phyloP scores from a whole-genome alignment of 768 basidiomycete species.

The Leccinum subtestaceum region DNA sequence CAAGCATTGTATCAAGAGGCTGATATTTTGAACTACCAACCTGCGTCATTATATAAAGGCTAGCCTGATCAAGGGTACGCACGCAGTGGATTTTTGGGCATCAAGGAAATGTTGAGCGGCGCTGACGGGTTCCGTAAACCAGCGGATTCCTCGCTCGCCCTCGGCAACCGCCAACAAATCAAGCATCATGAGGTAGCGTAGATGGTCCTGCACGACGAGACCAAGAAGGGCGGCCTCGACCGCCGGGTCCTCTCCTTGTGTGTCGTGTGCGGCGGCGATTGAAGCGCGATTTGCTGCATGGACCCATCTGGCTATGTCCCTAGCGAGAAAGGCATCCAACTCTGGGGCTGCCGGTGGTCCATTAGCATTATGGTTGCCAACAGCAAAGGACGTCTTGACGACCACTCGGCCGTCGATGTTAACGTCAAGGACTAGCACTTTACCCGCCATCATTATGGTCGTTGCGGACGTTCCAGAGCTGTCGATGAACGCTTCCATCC shows the following conservation, averaged over 20 bases:
- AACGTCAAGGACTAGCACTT: conserved; percentile 77
- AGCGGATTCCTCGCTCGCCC: conserved; percentile 62
- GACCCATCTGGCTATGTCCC: conserved; percentile 55
- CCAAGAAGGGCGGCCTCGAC: conserved; percentile 51
- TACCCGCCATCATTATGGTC: conserved; percentile 68
- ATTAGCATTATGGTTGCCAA: conserved; percentile 43
- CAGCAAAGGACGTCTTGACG: conserved; percentile 75
- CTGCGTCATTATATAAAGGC: neutral
- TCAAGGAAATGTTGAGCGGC: conserved; percentile 19
- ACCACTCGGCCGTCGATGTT: conserved; percentile 50
- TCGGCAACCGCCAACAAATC: conserved; percentile 59
- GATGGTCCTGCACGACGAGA: conserved; percentile 47
- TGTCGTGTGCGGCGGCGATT: conserved; percentile 12
- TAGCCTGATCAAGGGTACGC: conserved; percentile 1
- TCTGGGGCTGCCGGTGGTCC: conserved; percentile 41
- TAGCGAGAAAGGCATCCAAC: conserved; percentile 61
- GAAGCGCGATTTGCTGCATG: conserved; percentile 38
- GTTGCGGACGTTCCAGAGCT: conserved; percentile 43
- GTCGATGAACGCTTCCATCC: conserved; percentile 77
- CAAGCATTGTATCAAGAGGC: conserved; percentile 68
- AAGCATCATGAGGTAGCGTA: conserved; percentile 69
- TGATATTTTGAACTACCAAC: conserved; percentile 38
- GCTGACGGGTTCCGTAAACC: conserved; percentile 57
- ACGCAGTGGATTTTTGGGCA: conserved; percentile 19
- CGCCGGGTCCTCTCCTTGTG: conserved; percentile 47